phyloP scores from a whole-genome alignment of 2,329 filamentous ascomycete genomes.

The Cercospora canescens region DNA sequence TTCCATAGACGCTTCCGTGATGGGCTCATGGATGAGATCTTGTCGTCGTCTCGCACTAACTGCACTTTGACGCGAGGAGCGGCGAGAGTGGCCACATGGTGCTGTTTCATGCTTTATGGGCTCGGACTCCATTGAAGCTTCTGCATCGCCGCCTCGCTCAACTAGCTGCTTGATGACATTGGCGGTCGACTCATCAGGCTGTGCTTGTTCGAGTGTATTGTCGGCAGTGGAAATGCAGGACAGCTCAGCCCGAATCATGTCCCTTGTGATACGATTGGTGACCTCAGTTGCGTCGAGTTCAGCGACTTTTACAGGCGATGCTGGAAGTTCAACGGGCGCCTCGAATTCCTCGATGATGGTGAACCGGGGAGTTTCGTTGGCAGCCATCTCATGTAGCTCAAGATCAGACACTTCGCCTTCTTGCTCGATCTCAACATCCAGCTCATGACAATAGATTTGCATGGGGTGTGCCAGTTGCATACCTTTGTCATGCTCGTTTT shows the following conservation, averaged over 20 bases:
- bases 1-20: slow-evolving; percentile 25
- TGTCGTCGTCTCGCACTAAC: slow-evolving; percentile 15
- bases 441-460: slow-evolving; percentile 20
- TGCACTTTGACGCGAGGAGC: slow-evolving; percentile 13
- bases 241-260: slow-evolving; percentile 38
- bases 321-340: slow-evolving; percentile 37
- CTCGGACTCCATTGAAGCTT: neutral
- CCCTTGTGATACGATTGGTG: slow-evolving; percentile 35
- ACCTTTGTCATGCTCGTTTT: slow-evolving; percentile 21
- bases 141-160: slow-evolving; percentile 7
- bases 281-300: slow-evolving; percentile 30
- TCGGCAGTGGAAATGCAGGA: slow-evolving; percentile 29
- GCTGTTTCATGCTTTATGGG: neutral
- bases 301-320: slow-evolving; percentile 35
- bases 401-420: slow-evolving; percentile 25
- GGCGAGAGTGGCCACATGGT: slow-evolving; percentile 7
- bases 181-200: slow-evolving; percentile 21
- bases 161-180: slow-evolving; percentile 19
- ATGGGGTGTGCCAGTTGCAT: slow-evolving; percentile 17
- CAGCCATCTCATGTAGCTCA: slow-evolving; percentile 35
- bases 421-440: slow-evolving; percentile 20
- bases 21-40: slow-evolving; percentile 23
- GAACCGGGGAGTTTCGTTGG: slow-evolving; percentile 34
- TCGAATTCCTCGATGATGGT: slow-evolving; percentile 36
- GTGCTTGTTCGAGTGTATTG: slow-evolving; percentile 22